Evolutionary conservation across 1,284 basidiomycete species (phyloP).

Genomic region (Ustilago xerochloae): DNA sequence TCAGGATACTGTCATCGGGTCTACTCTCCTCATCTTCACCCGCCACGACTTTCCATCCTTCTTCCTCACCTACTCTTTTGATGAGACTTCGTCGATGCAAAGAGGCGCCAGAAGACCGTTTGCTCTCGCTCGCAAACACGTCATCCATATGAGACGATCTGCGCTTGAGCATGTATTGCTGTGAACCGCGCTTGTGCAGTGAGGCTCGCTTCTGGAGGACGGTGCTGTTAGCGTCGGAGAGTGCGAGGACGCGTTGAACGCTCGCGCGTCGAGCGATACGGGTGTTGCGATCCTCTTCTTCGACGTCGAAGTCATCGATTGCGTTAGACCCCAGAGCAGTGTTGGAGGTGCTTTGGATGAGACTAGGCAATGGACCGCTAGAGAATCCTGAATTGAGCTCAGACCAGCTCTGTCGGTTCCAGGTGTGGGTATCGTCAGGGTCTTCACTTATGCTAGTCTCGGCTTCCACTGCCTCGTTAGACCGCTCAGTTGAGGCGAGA

Average conservation of each 20-base stretch:
- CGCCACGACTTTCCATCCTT: slow-evolving; percentile 22
- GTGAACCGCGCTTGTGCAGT: slow-evolving; percentile 4
- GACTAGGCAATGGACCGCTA: slow-evolving; percentile 21
- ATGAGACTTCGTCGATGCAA: slow-evolving; percentile 22
- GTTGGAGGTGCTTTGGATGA: slow-evolving; percentile 6
- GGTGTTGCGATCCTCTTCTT: neutral
- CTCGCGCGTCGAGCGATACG: slow-evolving; percentile 14
- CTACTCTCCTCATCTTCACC: neutral
- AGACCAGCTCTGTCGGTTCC: slow-evolving; percentile 23
- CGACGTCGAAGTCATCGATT: neutral
- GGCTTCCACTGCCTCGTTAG: neutral
- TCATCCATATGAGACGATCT: slow-evolving; percentile 20
- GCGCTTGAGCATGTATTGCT: slow-evolving; percentile 16
- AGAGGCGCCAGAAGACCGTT: slow-evolving; percentile 15
- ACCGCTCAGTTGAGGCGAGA: neutral
- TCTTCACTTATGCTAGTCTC: slow-evolving; percentile 22
- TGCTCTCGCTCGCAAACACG: neutral
- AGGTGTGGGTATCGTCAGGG: slow-evolving; percentile 10
- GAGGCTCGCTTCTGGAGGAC: slow-evolving; percentile 9
- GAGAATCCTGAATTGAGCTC: slow-evolving; percentile 8
- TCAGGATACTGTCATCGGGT: slow-evolving; percentile 7
- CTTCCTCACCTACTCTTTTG: neutral
- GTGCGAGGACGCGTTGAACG: slow-evolving; percentile 33
- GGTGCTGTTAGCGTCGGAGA: slow-evolving; percentile 16
- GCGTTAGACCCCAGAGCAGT: too few species aligned